A percentile compares a stretch with the other conserved stretches of the same genome.
These are phyloP conservation scores for Apiospora sp. DNA, from an alignment of 2,329 filamentous ascomycete genomes.

Conservation along the genomic window DNA sequence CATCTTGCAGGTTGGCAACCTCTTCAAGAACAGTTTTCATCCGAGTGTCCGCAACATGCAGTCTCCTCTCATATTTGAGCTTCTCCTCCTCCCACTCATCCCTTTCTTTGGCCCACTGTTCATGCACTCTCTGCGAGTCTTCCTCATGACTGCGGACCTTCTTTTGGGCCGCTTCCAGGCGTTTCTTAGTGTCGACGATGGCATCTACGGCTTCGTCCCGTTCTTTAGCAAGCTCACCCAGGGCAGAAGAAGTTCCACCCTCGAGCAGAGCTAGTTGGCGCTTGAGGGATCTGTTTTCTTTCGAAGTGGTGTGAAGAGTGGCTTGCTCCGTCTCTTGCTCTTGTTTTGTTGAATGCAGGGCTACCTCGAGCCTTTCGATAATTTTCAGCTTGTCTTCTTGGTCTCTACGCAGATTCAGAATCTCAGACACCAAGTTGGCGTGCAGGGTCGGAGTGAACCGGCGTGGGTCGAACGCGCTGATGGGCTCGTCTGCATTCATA, in stretches of 20 bases:
- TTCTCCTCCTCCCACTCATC: slow-evolving; percentile 85
- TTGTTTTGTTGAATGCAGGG: slow-evolving; percentile 72
- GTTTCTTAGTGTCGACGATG: slow-evolving; percentile 74
- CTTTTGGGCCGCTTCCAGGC: slow-evolving; percentile 80
- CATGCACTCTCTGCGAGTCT: slow-evolving; percentile 78
- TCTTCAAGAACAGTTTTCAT: slow-evolving; percentile 87
- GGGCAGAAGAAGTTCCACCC: slow-evolving; percentile 84
- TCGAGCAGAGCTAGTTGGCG: slow-evolving; percentile 88
- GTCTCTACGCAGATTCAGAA: slow-evolving; percentile 84
- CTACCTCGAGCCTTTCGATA: slow-evolving; percentile 84
- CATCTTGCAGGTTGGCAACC: slow-evolving; percentile 74
- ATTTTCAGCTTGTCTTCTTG: slow-evolving; percentile 88
- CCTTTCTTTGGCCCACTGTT: slow-evolving; percentile 84
- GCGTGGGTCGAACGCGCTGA: slow-evolving; percentile 83
- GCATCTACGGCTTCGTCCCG: slow-evolving; percentile 83
- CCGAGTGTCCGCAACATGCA: slow-evolving; percentile 89
- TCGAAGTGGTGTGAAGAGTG: slow-evolving; percentile 68
- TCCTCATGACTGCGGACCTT: slow-evolving; percentile 83
- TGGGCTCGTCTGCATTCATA: slow-evolving; percentile 69
- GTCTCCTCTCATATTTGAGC: slow-evolving; percentile 80
- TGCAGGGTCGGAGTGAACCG: slow-evolving; percentile 95
- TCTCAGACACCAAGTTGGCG: slow-evolving; percentile 93
- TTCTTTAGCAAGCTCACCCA: slow-evolving; percentile 84
- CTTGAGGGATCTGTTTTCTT: slow-evolving; percentile 82
- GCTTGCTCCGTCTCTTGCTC: slow-evolving; percentile 78